These are phyloP conservation scores for Annulohypoxylon bovei DNA, from an alignment of 495 filamentous ascomycete genomes.

Conservation along the genomic window DNA sequence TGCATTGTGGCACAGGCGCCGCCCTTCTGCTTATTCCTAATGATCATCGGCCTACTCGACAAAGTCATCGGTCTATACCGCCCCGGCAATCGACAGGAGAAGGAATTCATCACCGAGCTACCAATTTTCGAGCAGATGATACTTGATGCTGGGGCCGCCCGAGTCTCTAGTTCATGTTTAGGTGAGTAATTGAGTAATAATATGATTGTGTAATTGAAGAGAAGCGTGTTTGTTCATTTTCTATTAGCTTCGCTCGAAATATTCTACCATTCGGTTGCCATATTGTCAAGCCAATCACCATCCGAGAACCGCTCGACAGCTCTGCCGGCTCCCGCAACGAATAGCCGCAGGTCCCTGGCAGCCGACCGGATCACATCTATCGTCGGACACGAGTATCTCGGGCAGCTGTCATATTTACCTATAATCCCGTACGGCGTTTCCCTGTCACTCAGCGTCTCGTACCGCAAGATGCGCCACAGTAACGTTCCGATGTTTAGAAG, in stretches of 20 bases:
- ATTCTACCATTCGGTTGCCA: slow-evolving; percentile 75
- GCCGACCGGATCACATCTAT: slow-evolving; percentile 72
- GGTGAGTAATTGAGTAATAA: slow-evolving; percentile 51
- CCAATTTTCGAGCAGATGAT: slow-evolving; percentile 76
- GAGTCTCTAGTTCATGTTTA: slow-evolving; percentile 52
- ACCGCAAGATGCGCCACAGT: slow-evolving; percentile 75
- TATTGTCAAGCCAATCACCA: slow-evolving; percentile 59
- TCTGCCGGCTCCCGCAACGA: slow-evolving; percentile 64
- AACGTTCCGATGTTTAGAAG: slow-evolving; percentile 69
- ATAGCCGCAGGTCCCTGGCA: slow-evolving; percentile 68
- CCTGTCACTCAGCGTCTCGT: slow-evolving; percentile 74
- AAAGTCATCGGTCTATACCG: slow-evolving; percentile 75
- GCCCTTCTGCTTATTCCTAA: slow-evolving; percentile 58
- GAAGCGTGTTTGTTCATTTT: slow-evolving; percentile 28
- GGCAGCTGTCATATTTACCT: slow-evolving; percentile 66
- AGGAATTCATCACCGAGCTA: slow-evolving; percentile 59
- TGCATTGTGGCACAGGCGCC: slow-evolving; percentile 55
- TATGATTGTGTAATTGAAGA: not conserved
- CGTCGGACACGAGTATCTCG: slow-evolving; percentile 62
- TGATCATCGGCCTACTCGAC: slow-evolving; percentile 64
- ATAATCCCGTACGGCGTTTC: slow-evolving; percentile 75
- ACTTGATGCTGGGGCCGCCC: slow-evolving; percentile 53
- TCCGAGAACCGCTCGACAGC: slow-evolving; percentile 54
- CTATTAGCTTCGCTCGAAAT: slow-evolving; percentile 68
- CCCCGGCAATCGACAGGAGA: slow-evolving; percentile 64